A percentile compares a stretch with the other conserved stretches of the same genome.
These are phyloP conservation scores for Aspergillus tubingensis DNA, from an alignment of 2,329 filamentous ascomycete genomes.

Conservation along the genomic window DNA sequence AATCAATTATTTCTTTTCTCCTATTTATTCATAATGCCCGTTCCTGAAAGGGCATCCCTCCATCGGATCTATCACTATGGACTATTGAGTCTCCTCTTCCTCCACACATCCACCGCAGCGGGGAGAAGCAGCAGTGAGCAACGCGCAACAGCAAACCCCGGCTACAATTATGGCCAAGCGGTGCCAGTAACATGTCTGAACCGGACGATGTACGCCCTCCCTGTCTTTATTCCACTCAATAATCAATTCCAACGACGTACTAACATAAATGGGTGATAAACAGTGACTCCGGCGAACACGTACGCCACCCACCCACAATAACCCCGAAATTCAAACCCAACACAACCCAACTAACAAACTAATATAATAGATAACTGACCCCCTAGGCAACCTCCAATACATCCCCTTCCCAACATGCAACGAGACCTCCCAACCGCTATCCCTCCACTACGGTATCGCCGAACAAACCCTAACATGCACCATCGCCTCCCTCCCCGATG, in stretches of 20 bases:
- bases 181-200: slow-evolving; percentile 74
- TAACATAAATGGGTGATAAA: background rate
- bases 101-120: slow-evolving; percentile 26
- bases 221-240: background rate
- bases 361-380: slow-evolving; percentile 65
- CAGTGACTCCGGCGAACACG: slow-evolving; percentile 38
- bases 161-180: slow-evolving; percentile 58
- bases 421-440: slow-evolving; percentile 79
- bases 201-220: slow-evolving; percentile 64
- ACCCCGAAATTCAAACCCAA: background rate
- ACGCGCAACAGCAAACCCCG: slow-evolving; percentile 20
- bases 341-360: slow-evolving; percentile 10
- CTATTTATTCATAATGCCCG: slow-evolving; percentile 12
- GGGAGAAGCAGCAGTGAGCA: slow-evolving; percentile 23
- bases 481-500: slow-evolving; percentile 54
- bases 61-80: slow-evolving; percentile 14
- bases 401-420: slow-evolving; percentile 88
- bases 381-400: slow-evolving; percentile 81
- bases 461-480: slow-evolving; percentile 60
- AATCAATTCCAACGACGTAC: background rate
- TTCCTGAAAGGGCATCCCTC: slow-evolving; percentile 5
- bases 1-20: background rate
- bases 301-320: slow-evolving; percentile 13
- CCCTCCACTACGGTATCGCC: slow-evolving; percentile 77
- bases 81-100: slow-evolving; percentile 16